A percentile compares a stretch with the other conserved stretches of the same genome.
phyloP scores from a whole-genome alignment of 768 basidiomycete genomes.

The Pisolithus tinctorius region DNA sequence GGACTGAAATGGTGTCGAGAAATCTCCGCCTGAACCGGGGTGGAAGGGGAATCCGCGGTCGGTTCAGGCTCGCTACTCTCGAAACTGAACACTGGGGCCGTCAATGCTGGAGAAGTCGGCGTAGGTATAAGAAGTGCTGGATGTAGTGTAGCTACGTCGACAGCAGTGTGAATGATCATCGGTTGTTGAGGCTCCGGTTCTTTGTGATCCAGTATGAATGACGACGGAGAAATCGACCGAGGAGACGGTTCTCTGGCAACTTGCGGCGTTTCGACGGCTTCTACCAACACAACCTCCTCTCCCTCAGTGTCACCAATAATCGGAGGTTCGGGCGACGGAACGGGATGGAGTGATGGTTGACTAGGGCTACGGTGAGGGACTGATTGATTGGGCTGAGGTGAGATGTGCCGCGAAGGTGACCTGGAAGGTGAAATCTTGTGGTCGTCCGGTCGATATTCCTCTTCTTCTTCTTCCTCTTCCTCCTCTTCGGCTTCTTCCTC shows the following conservation, averaged over 20 bases:
- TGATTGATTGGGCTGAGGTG: conserved; percentile 11
- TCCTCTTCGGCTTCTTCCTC: conserved; percentile 4
- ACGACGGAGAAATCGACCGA: conserved; percentile 15
- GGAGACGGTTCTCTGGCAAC: conserved; percentile 18
- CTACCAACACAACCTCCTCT: conserved; percentile 9
- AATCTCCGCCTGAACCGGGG: conserved; percentile 10
- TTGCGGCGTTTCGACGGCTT: conserved; percentile 13
- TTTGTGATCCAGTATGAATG: conserved; percentile 6
- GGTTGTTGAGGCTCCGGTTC: conserved; percentile 6
- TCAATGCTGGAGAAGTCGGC: conserved; percentile 28
- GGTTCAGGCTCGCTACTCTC: conserved; percentile 23
- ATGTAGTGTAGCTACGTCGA: conserved; percentile 22
- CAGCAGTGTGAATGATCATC: conserved; percentile 20
- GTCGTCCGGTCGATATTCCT: neutral
- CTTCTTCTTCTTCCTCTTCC: conserved; percentile 7
- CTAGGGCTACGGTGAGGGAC: conserved; percentile 14
- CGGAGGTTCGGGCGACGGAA: conserved; percentile 6
- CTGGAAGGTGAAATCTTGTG: conserved; percentile 7
- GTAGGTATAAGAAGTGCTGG: conserved; percentile 30
- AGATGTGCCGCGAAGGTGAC: conserved; percentile 13
- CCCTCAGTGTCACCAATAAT: conserved; percentile 1
- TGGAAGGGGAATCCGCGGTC: conserved; percentile 11
- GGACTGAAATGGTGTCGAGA: conserved; percentile 36
- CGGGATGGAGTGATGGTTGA: conserved; percentile 5
- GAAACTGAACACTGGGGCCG: conserved; percentile 27